Evolutionary conservation across 1,284 basidiomycete species (phyloP).

Genomic region (Neonothopanus nambi): DNA sequence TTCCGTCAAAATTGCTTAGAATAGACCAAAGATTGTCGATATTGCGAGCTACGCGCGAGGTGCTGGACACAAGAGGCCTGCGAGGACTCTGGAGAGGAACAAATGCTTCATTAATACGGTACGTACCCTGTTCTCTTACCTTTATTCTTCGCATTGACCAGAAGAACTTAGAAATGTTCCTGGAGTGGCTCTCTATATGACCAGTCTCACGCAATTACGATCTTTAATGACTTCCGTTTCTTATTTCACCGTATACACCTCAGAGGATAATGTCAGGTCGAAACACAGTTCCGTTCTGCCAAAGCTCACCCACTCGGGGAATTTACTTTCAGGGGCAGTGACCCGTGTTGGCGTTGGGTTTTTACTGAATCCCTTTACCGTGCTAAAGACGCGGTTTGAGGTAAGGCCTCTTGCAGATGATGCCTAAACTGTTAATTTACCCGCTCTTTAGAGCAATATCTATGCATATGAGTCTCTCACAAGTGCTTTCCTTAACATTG

Average conservation of each 20-base stretch:
- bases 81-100: slow-evolving; percentile 87
- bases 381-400: slow-evolving; percentile 95
- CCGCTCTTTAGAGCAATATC: slow-evolving; percentile 64
- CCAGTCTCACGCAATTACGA: slow-evolving; percentile 79
- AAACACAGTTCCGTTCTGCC: slow-evolving; percentile 62
- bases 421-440: slow-evolving; percentile 10
- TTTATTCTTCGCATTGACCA: neutral
- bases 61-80: slow-evolving; percentile 63
- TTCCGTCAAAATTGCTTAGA: neutral
- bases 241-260: slow-evolving; percentile 44
- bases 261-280: slow-evolving; percentile 11
- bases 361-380: slow-evolving; percentile 89
- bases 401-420: slow-evolving; percentile 42
- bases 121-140: slow-evolving; percentile 10
- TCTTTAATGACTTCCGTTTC: slow-evolving; percentile 66
- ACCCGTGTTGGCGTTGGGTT: slow-evolving; percentile 87
- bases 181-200: slow-evolving; percentile 92
- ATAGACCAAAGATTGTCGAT: slow-evolving; percentile 40
- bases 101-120: slow-evolving; percentile 77
- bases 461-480: slow-evolving; percentile 73
- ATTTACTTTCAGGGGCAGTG: slow-evolving; percentile 87
- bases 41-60: slow-evolving; percentile 53
- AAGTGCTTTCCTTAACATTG: slow-evolving; percentile 62
- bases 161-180: slow-evolving; percentile 75
- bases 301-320: slow-evolving; percentile 78